Evolutionary conservation across 2,329 filamentous ascomycete species (phyloP), one percentile per base, ranked within the genome.

Genomic region (Botrytis galanthina): DNA sequence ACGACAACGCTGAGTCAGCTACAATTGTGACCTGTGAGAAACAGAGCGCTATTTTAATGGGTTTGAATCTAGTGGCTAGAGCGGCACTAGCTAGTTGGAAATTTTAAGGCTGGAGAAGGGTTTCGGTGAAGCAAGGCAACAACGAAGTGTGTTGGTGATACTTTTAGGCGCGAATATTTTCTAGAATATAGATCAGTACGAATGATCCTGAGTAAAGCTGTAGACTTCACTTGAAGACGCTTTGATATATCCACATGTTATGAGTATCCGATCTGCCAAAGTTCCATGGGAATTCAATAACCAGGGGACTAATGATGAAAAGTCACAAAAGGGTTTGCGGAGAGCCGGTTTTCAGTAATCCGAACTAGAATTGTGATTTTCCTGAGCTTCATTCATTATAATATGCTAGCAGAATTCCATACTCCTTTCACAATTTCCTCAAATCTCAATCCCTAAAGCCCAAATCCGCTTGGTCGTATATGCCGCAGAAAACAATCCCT

Each of bases 301-400:
- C n/a, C 51, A 4, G 14, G 51, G n/a, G 29, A 7, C 8, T 14
- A 29, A 29, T 18, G 6, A 29, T 29, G 16, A n/a, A 14, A 29
- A 18, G n/a, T 57, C 51, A 32, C n/a, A 18, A n/a, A n/a, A 35
- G 8, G n/a, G 29, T 10, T 35, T 7, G 26, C 6, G 4, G 2
- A 35, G 14, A 48, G 22, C 9, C 9, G 1, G 6, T n/a, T 37
- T 14, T n/a, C 6, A n/a, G 14, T 35, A 35, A 48, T n/a, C 1
- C 1, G 7, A 51, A 51, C 12, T 16, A n/a, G 0, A 18, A 37
- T 18, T 48, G 20, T 7, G 22, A 37, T 18, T 32, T 9, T 51
- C 22, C 48, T 32, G 37, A 57, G 20, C n/a, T 69, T 57, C 37
- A 69, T 69, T 57, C 48, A 57, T 69, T 57, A 44, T 42, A 57